A percentile compares a stretch with the other conserved stretches of the same genome.
Evolutionary conservation across 306 rosid genomes (phyloP).

Genomic region (Luffa acutangula): DNA sequence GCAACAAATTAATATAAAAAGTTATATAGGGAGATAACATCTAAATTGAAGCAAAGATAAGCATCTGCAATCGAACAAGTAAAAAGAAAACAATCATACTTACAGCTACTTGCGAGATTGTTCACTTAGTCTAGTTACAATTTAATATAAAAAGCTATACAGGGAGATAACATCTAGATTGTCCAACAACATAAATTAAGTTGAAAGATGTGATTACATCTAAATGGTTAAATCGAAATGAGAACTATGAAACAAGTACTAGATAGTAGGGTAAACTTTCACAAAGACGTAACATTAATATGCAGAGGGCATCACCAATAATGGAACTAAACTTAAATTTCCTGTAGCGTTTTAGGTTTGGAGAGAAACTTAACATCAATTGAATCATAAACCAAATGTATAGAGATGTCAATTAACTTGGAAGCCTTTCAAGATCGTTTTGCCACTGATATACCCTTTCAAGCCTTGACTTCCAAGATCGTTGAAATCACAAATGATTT

Average conservation of each 20-base stretch:
- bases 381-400: background rate
- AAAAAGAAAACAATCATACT: constrained; percentile 24
- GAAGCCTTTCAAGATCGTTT: no score
- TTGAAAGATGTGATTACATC: background rate
- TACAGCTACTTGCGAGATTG: constrained; percentile 57
- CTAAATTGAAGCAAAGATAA: background rate
- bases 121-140: constrained; percentile 42
- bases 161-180: no score
- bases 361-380: background rate
- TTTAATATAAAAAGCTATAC: no score
- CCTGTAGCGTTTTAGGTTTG: background rate
- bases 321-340: background rate
- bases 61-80: background rate
- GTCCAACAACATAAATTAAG: background rate
- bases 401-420: background rate
- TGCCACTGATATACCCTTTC: constrained; percentile 73
- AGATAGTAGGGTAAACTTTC: background rate
- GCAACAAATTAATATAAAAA: background rate
- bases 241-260: background rate
- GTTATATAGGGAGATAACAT: background rate
- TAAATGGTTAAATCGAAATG: background rate
- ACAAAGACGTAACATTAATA: background rate
- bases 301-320: background rate
- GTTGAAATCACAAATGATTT: constrained; percentile 28
- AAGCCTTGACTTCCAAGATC: constrained; percentile 94